phyloP scores from a whole-genome alignment of 306 rosid species.

The Castanopsis chinensis region DNA sequence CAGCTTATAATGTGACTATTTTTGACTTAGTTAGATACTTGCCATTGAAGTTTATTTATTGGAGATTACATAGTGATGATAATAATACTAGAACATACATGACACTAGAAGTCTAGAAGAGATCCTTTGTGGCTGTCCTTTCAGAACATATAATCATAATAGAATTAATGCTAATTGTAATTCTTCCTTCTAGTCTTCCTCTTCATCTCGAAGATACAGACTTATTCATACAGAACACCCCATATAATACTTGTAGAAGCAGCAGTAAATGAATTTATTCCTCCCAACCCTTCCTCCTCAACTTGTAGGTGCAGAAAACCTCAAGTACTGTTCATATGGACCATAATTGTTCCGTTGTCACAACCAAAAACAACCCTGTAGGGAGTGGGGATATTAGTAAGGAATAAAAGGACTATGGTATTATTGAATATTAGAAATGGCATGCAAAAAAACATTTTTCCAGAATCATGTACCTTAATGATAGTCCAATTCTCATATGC shows the following conservation, averaged over 20 bases:
- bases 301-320: background rate
- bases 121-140: no score
- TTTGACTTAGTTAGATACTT: no score
- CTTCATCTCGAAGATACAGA: background rate
- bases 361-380: slow-evolving; percentile 32
- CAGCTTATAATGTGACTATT: no score
- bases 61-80: no score
- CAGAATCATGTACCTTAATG: no score
- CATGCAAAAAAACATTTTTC: no score
- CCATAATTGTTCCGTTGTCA: slow-evolving; percentile 27
- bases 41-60: no score
- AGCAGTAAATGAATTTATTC: background rate
- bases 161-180: no score
- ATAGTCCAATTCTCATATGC: no score
- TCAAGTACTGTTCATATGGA: background rate
- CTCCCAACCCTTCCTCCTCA: background rate
- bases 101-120: no score
- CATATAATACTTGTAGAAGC: background rate
- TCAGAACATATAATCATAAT: no score
- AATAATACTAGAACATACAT: no score
- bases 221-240: background rate
- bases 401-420: background rate
- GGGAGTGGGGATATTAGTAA: background rate
- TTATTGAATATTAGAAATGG: background rate
- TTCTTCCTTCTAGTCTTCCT: background rate